Conservation (phyloP, 345 rosid species). For the Lepidium didymum region DNA sequence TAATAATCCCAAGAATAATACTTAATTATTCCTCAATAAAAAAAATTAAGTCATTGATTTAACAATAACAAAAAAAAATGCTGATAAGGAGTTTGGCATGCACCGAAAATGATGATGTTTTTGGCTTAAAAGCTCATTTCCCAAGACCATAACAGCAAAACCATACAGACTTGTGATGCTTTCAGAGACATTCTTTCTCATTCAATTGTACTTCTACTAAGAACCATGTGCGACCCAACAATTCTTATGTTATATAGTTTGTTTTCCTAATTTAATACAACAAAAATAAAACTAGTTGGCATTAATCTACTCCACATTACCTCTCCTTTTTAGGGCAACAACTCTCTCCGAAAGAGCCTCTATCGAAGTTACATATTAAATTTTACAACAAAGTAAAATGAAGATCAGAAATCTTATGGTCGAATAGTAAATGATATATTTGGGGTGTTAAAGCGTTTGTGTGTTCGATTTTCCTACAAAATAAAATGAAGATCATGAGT, state of each 20-base stretch:
- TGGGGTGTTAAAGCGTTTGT: too few species aligned
- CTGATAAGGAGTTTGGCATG: constrained; percentile 24
- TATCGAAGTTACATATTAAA: background rate
- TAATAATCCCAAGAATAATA: constrained; percentile 30
- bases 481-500: too few species aligned
- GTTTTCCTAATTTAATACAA: background rate
- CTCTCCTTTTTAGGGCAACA: background rate
- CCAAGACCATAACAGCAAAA: constrained; percentile 26
- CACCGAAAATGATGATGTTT: constrained; percentile 30
- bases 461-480: too few species aligned
- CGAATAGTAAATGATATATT: too few species aligned
- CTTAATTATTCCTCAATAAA: constrained; percentile 14
- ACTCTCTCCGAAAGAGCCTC: background rate
- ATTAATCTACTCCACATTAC: background rate
- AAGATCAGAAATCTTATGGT: background rate
- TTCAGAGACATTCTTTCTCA: constrained; percentile 22
- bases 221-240: constrained; percentile 32
- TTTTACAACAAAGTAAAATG: background rate
- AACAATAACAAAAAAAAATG: background rate
- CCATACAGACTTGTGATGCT: constrained; percentile 18
- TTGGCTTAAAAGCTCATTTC: constrained; percentile 24
- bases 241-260: background rate
- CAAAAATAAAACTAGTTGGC: background rate
- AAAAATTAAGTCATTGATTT: constrained; percentile 13
- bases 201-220: constrained; percentile 19